Evolutionary conservation across 192 early-diverging fungal species (phyloP).

Genomic region (Geranomyces variabilis): DNA sequence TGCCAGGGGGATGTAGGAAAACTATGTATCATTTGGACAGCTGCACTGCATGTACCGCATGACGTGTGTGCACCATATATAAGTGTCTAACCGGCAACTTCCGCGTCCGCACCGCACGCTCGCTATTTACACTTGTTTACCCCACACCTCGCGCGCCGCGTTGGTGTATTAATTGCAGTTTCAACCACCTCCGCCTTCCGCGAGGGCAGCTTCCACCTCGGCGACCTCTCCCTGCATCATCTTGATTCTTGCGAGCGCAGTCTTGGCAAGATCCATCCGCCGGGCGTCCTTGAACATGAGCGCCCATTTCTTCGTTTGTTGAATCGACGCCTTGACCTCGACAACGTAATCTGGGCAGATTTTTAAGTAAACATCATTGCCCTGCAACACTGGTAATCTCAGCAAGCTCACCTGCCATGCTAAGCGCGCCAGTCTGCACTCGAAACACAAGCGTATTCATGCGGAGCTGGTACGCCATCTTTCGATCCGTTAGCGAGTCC

Average conservation of each 20-base stretch:
- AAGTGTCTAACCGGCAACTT: too few species aligned
- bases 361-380: too few species aligned
- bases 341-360: conserved; percentile 56
- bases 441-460: conserved; percentile 72
- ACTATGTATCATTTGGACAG: too few species aligned
- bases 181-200: background rate
- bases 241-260: conserved; percentile 69
- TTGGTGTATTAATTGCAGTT: too few species aligned
- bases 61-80: too few species aligned
- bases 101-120: too few species aligned
- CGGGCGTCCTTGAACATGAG: conserved; percentile 69
- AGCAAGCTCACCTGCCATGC: conserved; percentile 6
- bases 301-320: conserved; percentile 63
- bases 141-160: too few species aligned
- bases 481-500: conserved; percentile 67
- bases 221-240: conserved; percentile 77
- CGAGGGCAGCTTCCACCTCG: conserved; percentile 71
- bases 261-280: conserved; percentile 65
- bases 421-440: conserved; percentile 49
- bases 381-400: too few species aligned
- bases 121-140: too few species aligned
- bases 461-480: conserved; percentile 71
- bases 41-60: too few species aligned
- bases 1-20: too few species aligned
- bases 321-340: conserved; percentile 61